Conservation (phyloP, 306 rosid species). For the Prunus salicina region DNA sequence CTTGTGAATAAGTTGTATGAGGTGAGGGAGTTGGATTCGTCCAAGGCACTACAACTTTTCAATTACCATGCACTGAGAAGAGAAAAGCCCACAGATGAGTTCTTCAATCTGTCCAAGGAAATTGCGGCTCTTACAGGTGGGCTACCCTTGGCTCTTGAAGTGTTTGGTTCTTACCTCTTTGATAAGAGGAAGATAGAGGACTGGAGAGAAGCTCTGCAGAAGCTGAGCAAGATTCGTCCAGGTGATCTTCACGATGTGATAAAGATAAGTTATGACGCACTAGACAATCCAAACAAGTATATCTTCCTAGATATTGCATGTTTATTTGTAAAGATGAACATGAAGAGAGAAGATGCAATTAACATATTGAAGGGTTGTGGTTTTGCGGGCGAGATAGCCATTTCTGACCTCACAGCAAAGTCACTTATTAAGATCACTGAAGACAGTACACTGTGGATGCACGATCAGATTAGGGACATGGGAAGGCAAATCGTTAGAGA, state of each 20-base stretch:
- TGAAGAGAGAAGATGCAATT: slow-evolving; percentile 43
- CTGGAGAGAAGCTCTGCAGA: slow-evolving; percentile 49
- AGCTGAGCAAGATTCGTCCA: slow-evolving; percentile 37
- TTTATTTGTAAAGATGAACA: slow-evolving; percentile 39
- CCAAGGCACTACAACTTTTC: slow-evolving; percentile 46
- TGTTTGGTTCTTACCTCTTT: slow-evolving; percentile 53
- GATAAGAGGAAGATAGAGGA: slow-evolving; percentile 40
- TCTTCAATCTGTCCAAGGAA: slow-evolving; percentile 26
- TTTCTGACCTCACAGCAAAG: slow-evolving; percentile 35
- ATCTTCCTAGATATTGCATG: slow-evolving; percentile 67
- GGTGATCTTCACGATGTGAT: slow-evolving; percentile 49
- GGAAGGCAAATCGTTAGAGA: slow-evolving; percentile 55
- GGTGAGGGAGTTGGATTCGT: slow-evolving; percentile 35
- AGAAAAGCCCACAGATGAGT: slow-evolving; percentile 23
- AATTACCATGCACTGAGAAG: slow-evolving; percentile 51
- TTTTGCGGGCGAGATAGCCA: slow-evolving; percentile 42
- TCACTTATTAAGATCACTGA: slow-evolving; percentile 49
- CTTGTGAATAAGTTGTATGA: slow-evolving; percentile 31
- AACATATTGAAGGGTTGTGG: slow-evolving; percentile 60
- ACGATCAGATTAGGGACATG: slow-evolving; percentile 72
- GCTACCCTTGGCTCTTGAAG: slow-evolving; percentile 71
- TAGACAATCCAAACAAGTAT: slow-evolving; percentile 44
- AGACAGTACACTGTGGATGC: slow-evolving; percentile 51
- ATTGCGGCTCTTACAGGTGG: slow-evolving; percentile 52
- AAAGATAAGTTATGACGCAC: slow-evolving; percentile 49